phyloP scores from a whole-genome alignment of 345 rosid species.

The Durio zibethinus region DNA sequence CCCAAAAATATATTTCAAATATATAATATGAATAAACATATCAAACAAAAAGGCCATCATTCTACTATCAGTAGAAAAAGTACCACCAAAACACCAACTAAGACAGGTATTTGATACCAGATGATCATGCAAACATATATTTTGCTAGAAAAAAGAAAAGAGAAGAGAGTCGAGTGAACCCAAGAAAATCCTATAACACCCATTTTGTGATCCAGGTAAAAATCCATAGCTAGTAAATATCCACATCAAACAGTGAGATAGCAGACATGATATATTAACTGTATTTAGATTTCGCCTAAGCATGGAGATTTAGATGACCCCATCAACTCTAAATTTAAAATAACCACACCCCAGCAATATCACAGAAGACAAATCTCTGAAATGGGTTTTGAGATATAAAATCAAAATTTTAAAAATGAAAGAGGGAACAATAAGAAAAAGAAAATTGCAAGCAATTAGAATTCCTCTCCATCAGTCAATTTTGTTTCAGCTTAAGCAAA shows the following conservation, averaged over 20 bases:
- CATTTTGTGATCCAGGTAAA: no score
- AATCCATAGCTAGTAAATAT: neutral
- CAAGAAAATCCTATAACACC: neutral
- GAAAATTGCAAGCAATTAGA: neutral
- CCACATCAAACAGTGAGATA: slow-evolving; percentile 1
- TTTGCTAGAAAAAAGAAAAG: neutral
- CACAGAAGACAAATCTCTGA: neutral
- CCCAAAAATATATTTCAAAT: neutral
- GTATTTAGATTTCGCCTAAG: neutral
- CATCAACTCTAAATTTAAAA: neutral
- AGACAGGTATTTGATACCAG: neutral
- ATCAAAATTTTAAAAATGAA: neutral
- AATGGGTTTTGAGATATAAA: neutral
- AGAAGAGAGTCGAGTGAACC: neutral
- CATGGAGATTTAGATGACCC: slow-evolving; percentile 3
- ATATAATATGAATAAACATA: neutral
- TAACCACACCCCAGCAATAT: neutral
- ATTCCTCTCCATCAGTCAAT: neutral
- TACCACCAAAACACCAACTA: neutral
- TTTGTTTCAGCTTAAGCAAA: neutral
- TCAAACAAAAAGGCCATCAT: slow-evolving; percentile 6
- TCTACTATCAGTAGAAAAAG: neutral
- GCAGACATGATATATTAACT: neutral
- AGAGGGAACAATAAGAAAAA: neutral
- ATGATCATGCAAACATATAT: neutral